phyloP scores from a whole-genome alignment of 1,284 basidiomycete species.

The Melampsora americana region DNA sequence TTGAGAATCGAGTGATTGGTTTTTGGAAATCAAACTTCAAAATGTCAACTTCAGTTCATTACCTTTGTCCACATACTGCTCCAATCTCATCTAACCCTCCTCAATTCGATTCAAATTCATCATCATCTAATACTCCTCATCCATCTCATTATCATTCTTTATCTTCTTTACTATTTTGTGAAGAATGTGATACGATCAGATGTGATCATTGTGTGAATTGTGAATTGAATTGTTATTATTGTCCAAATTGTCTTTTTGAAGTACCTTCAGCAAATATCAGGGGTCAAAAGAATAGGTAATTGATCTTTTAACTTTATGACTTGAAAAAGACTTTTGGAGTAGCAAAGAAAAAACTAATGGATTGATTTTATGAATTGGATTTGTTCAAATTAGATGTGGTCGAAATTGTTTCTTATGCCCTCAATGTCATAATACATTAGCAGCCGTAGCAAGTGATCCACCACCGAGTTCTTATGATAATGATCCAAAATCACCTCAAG shows the following conservation, averaged over 20 bases:
- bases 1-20: no score
- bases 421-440: slow-evolving; percentile 79
- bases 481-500: slow-evolving; percentile 54
- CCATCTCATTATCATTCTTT: slow-evolving; percentile 67
- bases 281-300: slow-evolving; percentile 85
- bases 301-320: not conserved
- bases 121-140: not conserved
- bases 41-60: slow-evolving; percentile 37
- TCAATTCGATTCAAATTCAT: not conserved
- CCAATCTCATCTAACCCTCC: slow-evolving; percentile 36
- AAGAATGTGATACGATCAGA: slow-evolving; percentile 91
- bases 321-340: no score
- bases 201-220: slow-evolving; percentile 86
- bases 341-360: not conserved
- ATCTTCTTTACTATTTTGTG: slow-evolving; percentile 87
- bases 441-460: slow-evolving; percentile 81
- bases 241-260: slow-evolving; percentile 98
- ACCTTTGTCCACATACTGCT: slow-evolving; percentile 43
- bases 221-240: slow-evolving; percentile 94
- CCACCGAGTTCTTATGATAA: slow-evolving; percentile 61
- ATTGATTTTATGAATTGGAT: not conserved
- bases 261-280: slow-evolving; percentile 93
- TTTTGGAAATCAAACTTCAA: not conserved
- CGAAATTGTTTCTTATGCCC: slow-evolving; percentile 97
- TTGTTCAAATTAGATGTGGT: slow-evolving; percentile 68